Evolutionary conservation across 441 rosid species (phyloP), one percentile per base, ranked within the genome.

Genomic region (Viola pubescens): DNA sequence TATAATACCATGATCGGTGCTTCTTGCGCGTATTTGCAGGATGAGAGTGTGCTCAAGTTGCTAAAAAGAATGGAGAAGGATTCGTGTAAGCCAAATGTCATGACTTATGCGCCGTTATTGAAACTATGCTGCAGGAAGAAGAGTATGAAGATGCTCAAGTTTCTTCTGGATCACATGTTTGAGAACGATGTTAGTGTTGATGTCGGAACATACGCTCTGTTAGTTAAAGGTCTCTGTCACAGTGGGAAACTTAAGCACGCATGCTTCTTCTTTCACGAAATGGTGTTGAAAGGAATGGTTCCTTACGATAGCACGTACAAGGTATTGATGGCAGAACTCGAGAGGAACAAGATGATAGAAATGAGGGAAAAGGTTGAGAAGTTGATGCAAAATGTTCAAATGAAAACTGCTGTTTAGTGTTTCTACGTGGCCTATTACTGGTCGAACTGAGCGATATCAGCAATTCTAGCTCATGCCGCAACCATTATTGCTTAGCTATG

Each of bases 61-160:
- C 94, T 84, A 51, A 67, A 68, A 67, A 63, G 66, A 58, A 88
- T 91, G 94, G 87, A 75, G 62, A 84, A 72, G 39, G 85, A 73
- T 58, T 66, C 75, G 0, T 81, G 91, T 74, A 74, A 80, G 64
- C 96, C 90, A 4, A 58, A 82, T 65, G 40, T 83, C 38, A 63
- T 72, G 59, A 88, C 89, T 38, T 88, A 86, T 59, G 81, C 76
- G 0, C 84, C 91, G 41, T 63, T 83, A 60, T 59, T 91, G 77
- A 91, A 84, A 81, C 69, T 82, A 86, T 83, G 86, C 67, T 82
- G 87, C 63, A 76, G 75, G 54, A 84, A 73, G 81, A 88, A 80
- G 75, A 77, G 82, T 63, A 76, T 82, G 82, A 84, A 84, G 71
- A 70, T 86, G 52, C 83, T 88, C 38, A 77, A 71, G 53, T 73